Conservation (phyloP, 1,284 basidiomycete species). For the Salmacisia buchloeana region DNA sequence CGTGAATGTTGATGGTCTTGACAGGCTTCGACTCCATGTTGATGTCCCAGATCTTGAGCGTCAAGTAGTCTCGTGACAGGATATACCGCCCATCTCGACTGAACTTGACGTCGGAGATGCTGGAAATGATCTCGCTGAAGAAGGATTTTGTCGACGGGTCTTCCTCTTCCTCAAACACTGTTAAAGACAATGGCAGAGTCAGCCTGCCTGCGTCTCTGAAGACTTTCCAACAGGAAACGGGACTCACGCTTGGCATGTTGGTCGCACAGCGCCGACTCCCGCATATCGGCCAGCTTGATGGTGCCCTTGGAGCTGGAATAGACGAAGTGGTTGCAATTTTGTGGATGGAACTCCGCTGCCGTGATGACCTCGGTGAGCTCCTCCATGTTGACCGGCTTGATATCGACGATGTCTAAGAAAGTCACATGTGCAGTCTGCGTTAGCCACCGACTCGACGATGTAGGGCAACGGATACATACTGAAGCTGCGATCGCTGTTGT, state of each 20-base stretch:
- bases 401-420: conserved; percentile 88
- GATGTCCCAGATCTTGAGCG: conserved; percentile 98
- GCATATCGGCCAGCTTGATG: conserved; percentile 99
- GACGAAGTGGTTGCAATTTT: conserved; percentile 97
- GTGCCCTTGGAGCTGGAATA: conserved; percentile 99
- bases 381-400: conserved; percentile 99
- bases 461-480: conserved; percentile 62
- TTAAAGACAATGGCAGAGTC: conserved; percentile 17
- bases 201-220: neutral
- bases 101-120: conserved; percentile 99
- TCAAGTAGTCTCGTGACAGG: conserved; percentile 91
- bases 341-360: conserved; percentile 95
- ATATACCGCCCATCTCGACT: conserved; percentile 95
- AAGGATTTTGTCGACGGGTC: conserved; percentile 95
- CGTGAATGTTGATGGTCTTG: conserved; percentile 97
- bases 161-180: conserved; percentile 69
- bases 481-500: conserved; percentile 98
- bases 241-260: conserved; percentile 85
- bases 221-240: neutral
- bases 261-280: conserved; percentile 94
- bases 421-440: neutral
- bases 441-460: neutral
- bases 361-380: conserved; percentile 99
- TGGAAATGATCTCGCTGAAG: conserved; percentile 99
- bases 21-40: conserved; percentile 97